Evolutionary conservation across 1,284 basidiomycete genomes (phyloP).

Genomic region (Ceratobasidium sp.): DNA sequence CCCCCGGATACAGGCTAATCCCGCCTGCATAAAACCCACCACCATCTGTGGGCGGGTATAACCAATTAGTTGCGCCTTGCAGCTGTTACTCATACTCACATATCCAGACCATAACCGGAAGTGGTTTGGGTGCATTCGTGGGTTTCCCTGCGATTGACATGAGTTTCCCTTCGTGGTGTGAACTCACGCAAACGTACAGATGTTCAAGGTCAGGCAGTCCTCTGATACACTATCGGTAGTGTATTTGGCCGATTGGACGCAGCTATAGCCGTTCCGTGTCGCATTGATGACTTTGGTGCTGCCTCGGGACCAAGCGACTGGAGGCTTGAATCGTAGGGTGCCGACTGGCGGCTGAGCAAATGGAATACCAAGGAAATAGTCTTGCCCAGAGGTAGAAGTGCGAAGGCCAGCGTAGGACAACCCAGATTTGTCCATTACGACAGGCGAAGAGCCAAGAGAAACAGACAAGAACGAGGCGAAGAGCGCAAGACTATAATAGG

Average conservation of each 20-base stretch:
- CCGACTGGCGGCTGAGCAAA: slow-evolving; percentile 46
- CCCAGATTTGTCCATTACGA: no score
- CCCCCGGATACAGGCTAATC: not conserved
- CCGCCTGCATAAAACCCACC: slow-evolving; percentile 25
- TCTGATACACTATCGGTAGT: slow-evolving; percentile 18
- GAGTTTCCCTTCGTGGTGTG: not conserved
- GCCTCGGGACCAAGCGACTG: slow-evolving; percentile 12
- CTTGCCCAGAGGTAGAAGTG: slow-evolving; percentile 31
- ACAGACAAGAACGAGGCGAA: no score
- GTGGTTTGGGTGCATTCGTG: slow-evolving; percentile 8
- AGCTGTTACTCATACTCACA: no score
- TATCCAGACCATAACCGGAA: slow-evolving; percentile 48
- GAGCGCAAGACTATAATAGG: no score
- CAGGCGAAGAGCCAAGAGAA: no score
- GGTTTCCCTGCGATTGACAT: slow-evolving; percentile 20
- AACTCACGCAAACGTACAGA: slow-evolving; percentile 29
- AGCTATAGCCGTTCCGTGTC: slow-evolving; percentile 11
- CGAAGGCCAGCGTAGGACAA: slow-evolving; percentile 37
- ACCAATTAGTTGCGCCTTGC: no score
- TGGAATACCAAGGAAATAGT: slow-evolving; percentile 48
- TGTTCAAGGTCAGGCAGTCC: slow-evolving; percentile 45
- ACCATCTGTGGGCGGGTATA: not conserved
- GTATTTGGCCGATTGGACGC: not conserved
- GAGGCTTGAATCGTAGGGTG: slow-evolving; percentile 32
- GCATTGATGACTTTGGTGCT: not conserved